A percentile compares a stretch with the other conserved stretches of the same genome.
phyloP scores from a whole-genome alignment of 2,329 filamentous ascomycete species.

The Diaporthe citrichinensis region DNA sequence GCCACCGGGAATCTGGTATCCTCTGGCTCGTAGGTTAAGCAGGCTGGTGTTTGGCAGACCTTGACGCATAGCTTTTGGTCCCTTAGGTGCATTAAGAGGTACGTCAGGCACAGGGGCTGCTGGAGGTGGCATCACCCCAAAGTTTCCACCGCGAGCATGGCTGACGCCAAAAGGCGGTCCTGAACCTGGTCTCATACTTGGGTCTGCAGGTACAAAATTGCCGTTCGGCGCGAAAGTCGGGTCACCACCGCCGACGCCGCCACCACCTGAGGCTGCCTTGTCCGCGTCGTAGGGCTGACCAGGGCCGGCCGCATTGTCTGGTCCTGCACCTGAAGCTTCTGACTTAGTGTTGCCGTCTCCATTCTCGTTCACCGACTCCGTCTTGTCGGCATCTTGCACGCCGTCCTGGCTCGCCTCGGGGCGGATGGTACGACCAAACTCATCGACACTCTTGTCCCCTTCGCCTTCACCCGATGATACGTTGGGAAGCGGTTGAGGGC shows the following conservation, averaged over 20 bases:
- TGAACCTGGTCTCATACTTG: slow-evolving; percentile 40
- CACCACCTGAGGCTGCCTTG: slow-evolving; percentile 41
- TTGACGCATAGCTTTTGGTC: slow-evolving; percentile 94
- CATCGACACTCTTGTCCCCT: slow-evolving; percentile 47
- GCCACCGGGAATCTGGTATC: slow-evolving; percentile 54
- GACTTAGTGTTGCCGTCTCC: slow-evolving; percentile 28
- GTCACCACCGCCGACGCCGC: slow-evolving; percentile 37
- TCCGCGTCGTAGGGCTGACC: slow-evolving; percentile 22
- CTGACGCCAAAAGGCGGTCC: slow-evolving; percentile 32
- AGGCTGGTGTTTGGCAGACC: slow-evolving; percentile 87
- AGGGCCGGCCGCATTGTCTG: slow-evolving; percentile 15
- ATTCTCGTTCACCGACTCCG: slow-evolving; percentile 23
- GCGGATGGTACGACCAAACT: slow-evolving; percentile 50
- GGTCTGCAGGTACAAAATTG: slow-evolving; percentile 38
- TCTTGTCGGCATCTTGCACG: slow-evolving; percentile 39
- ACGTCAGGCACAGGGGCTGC: slow-evolving; percentile 54
- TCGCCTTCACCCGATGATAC: slow-evolving; percentile 39
- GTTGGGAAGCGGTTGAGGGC: slow-evolving; percentile 23
- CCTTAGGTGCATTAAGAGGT: slow-evolving; percentile 85
- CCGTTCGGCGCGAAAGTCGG: slow-evolving; percentile 28
- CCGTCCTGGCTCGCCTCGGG: slow-evolving; percentile 39
- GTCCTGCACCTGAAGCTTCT: slow-evolving; percentile 22
- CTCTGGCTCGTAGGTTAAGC: slow-evolving; percentile 72
- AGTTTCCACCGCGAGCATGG: slow-evolving; percentile 39
- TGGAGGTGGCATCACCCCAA: slow-evolving; percentile 42